A percentile compares a stretch with the other conserved stretches of the same genome.
Conservation (phyloP, 179 eudicot genomes). For the Beta corolliflora region DNA sequence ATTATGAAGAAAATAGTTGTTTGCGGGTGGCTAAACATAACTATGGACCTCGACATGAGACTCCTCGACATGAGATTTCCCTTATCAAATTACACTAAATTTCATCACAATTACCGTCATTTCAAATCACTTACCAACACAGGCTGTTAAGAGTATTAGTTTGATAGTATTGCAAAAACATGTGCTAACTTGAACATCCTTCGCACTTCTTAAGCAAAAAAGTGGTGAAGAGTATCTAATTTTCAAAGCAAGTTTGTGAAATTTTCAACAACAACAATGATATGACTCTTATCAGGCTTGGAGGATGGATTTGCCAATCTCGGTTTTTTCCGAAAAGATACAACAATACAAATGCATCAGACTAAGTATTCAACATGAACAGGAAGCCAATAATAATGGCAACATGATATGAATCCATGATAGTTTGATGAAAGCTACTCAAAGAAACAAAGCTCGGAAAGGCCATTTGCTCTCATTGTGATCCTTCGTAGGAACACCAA, state of each 20-base stretch:
- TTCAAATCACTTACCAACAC: no score
- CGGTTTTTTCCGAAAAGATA: conserved; percentile 61
- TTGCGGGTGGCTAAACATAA: no score
- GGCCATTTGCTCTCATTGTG: conserved; percentile 87
- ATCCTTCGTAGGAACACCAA: conserved; percentile 89
- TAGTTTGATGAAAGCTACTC: conserved; percentile 3
- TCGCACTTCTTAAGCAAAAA: conserved; percentile 70
- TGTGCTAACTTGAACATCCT: conserved; percentile 70
- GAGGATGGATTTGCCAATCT: conserved; percentile 77
- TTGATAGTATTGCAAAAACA: not conserved
- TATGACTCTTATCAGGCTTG: conserved; percentile 80
- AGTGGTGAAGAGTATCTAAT: conserved; percentile 97
- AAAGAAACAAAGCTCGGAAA: conserved; percentile 21
- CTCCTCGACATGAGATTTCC: no score
- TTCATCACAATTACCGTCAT: no score
- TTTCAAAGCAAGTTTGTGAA: conserved; percentile 55
- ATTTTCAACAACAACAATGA: conserved; percentile 74
- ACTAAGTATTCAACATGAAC: conserved; percentile 1
- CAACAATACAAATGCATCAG: conserved; percentile 2
- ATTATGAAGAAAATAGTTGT: no score
- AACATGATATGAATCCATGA: not conserved
- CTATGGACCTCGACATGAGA: no score
- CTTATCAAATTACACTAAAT: not conserved
- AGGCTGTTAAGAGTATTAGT: not conserved
- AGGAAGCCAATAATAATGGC: not conserved